Evolutionary conservation across 106 monocot genomes (phyloP), one percentile per base, ranked within the genome.

Genomic region (Dendrobium huoshanense): DNA sequence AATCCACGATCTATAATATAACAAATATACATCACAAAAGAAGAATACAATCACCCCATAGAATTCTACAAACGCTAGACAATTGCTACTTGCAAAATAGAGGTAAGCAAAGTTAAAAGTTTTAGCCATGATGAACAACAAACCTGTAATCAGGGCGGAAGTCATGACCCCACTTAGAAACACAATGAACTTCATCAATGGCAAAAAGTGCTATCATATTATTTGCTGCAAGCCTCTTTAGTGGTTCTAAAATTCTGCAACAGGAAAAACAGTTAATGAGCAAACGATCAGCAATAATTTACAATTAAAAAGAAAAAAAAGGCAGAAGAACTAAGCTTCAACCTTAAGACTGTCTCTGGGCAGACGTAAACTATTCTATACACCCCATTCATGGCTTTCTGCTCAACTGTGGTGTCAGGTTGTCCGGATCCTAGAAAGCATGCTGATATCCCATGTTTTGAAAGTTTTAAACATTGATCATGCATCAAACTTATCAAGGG

Each of bases 81-180:
- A 65, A 22, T 41, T 65, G 9, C 42, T 41, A 42, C 5, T 15
- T 16, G 59, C 9, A 25, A 51, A 6, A 29, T 49, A 83, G 44
- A 74, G 43, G 44, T 40, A 74, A 20, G 8, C 41, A 73, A 5
- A 65, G 48, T 79, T 25, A 56, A 70, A 37, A 13, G 33, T 79
- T 67, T 74, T 17, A 64, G 55, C 58, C 18, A 81, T 78, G 64
- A 55, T 82, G 13, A 75, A 64, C 31, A 81, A 4, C 59, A 83
- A 54, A 98, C 98, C 98, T 89, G 81, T 99, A 99, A 83, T 91
- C 89, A n/a, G 95, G 98, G 67, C 98, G 85, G 81, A 99, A 99
- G 87, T 99, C 98, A 91, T 99, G 98, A 40, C 98, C 98, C 98
- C 98, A 99, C 85, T 99, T 91, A 11, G 98, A 95, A 80, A 99